Conservation (phyloP, 208 protist genomes). For the Leishmania guyanensis region DNA sequence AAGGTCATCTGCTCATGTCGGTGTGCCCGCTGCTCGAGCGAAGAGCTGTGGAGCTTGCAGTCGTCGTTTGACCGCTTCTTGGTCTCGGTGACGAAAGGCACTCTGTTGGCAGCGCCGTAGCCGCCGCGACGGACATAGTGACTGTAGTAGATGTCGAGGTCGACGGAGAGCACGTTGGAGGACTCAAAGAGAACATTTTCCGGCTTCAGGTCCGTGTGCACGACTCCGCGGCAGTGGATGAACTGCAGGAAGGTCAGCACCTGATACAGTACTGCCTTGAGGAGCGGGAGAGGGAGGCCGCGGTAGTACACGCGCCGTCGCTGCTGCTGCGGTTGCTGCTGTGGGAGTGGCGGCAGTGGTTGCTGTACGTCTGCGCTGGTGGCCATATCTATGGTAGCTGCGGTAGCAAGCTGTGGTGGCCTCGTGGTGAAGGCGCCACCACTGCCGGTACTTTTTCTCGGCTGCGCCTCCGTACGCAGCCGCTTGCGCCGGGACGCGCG, state of each 20-base stretch:
- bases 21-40: conserved; percentile 35
- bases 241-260: conserved; percentile 75
- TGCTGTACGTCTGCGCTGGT: background rate
- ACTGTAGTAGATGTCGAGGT: conserved; percentile 42
- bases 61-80: conserved; percentile 35
- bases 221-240: conserved; percentile 60
- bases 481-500: conserved; percentile 28
- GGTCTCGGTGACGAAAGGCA: conserved; percentile 8
- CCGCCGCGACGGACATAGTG: conserved; percentile 19
- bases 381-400: background rate
- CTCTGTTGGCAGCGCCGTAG: background rate
- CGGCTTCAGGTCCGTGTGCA: conserved; percentile 88
- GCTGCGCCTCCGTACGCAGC: conserved; percentile 17
- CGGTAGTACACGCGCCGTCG: conserved; percentile 45
- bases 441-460: background rate
- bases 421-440: background rate
- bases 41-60: conserved; percentile 40
- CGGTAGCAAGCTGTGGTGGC: background rate
- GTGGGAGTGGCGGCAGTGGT: background rate
- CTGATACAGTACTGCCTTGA: conserved; percentile 72
- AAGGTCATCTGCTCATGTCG: conserved; percentile 25
- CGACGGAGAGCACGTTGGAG: conserved; percentile 38
- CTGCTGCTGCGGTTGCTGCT: conserved; percentile 13
- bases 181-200: conserved; percentile 88
- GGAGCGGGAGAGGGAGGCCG: conserved; percentile 56